These are phyloP conservation scores for Coemansia sp. DNA, from an alignment of 192 early-diverging fungal genomes.

Conservation along the genomic window DNA sequence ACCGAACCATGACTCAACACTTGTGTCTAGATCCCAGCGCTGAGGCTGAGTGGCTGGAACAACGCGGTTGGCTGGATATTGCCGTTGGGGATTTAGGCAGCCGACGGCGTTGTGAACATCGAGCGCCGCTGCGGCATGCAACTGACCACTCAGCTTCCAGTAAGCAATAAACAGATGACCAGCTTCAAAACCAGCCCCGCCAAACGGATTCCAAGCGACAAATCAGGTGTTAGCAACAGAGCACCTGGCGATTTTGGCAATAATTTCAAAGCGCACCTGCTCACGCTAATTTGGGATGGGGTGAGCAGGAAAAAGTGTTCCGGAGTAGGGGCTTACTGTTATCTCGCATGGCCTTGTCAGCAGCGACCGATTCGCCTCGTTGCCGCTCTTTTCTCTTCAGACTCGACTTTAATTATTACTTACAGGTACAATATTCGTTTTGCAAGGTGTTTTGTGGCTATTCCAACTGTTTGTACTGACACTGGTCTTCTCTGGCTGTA, in stretches of 20 bases:
- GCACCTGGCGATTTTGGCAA: background rate
- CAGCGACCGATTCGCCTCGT: background rate
- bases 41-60: background rate
- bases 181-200: background rate
- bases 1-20: too few relatives aligned
- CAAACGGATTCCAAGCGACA: background rate
- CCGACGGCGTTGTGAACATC: background rate
- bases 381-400: background rate
- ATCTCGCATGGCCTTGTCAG: too few relatives aligned
- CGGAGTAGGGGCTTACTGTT: slow-evolving; percentile 4
- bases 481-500: background rate
- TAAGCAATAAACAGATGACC: too few relatives aligned
- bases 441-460: too few relatives aligned
- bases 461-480: background rate
- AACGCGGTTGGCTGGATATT: background rate
- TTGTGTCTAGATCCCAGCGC: too few relatives aligned
- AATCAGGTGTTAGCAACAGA: background rate
- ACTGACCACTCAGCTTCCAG: background rate
- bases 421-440: slow-evolving; percentile 9
- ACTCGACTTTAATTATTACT: background rate
- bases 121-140: background rate
- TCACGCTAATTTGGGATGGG: background rate
- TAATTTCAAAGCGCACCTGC: background rate
- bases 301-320: background rate
- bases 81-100: background rate